phyloP scores from a whole-genome alignment of 352 stramenopile species.

The Phytophthora pseudosyringae region DNA sequence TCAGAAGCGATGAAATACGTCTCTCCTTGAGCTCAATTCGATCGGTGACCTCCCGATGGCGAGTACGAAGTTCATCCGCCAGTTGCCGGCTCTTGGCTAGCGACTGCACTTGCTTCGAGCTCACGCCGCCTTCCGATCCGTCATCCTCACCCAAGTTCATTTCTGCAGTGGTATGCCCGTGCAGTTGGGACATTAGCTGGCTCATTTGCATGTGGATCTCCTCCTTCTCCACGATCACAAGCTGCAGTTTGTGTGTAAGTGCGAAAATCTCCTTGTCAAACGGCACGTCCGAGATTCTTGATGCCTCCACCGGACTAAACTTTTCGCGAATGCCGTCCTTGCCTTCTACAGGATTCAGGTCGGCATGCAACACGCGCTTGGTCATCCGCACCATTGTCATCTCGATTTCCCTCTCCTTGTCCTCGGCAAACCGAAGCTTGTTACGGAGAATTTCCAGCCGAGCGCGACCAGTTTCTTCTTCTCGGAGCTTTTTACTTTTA shows the following conservation, averaged over 20 bases:
- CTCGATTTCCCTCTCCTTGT: conserved; percentile 80
- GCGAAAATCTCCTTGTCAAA: conserved; percentile 87
- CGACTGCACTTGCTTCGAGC: conserved; percentile 27
- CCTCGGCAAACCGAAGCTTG: conserved; percentile 65
- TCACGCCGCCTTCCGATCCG: conserved; percentile 14
- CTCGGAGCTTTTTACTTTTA: conserved; percentile 39
- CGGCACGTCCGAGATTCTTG: conserved; percentile 23
- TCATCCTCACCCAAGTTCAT: conserved; percentile 2
- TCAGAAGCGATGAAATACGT: conserved; percentile 51
- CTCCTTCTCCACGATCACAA: conserved; percentile 79
- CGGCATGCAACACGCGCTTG: conserved; percentile 65
- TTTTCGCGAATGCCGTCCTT: conserved; percentile 31
- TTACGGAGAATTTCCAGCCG: conserved; percentile 64
- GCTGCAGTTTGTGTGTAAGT: conserved; percentile 74
- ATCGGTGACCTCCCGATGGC: conserved; percentile 52
- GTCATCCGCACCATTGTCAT: conserved; percentile 74
- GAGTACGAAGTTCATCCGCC: conserved; percentile 50
- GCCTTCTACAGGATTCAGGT: conserved; percentile 30
- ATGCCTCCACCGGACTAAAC: conserved; percentile 28
- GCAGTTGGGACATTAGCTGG: conserved; percentile 52
- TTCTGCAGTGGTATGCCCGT: conserved; percentile 19
- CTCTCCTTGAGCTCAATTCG: conserved; percentile 63
- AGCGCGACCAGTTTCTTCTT: conserved; percentile 51
- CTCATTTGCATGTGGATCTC: conserved; percentile 80
- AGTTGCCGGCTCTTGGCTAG: conserved; percentile 50